Evolutionary conservation across 805 yeast species (phyloP).

Genomic region (Zygoascus bituminiphila): DNA sequence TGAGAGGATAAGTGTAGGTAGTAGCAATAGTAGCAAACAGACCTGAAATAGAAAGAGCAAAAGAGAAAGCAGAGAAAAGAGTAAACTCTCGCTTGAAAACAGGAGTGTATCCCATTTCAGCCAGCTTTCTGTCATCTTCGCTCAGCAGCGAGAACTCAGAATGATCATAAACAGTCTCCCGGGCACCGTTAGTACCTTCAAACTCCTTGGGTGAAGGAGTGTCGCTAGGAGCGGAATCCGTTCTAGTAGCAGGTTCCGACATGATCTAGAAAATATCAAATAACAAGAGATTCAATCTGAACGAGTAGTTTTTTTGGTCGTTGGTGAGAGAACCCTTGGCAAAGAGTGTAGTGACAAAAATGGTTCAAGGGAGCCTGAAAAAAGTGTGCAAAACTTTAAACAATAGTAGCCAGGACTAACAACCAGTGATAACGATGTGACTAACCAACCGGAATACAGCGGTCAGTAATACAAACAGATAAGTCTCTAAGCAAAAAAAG

Average conservation of each 20-base stretch:
- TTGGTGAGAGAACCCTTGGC: too few relatives aligned
- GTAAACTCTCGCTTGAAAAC: constrained; percentile 51
- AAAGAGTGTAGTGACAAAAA: too few relatives aligned
- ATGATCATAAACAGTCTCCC: background rate
- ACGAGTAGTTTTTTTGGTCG: too few relatives aligned
- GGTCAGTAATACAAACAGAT: too few relatives aligned
- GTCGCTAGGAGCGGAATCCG: background rate
- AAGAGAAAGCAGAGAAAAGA: constrained; percentile 54
- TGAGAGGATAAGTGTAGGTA: constrained; percentile 39
- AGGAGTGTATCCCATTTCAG: constrained; percentile 51
- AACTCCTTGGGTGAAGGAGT: background rate
- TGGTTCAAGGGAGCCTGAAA: too few relatives aligned
- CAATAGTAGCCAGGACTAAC: too few relatives aligned
- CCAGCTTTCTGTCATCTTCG: constrained; percentile 21
- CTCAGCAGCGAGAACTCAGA: background rate
- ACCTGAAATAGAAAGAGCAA: constrained; percentile 59
- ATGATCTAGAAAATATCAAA: too few relatives aligned
- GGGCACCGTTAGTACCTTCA: background rate
- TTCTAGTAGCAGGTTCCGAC: background rate
- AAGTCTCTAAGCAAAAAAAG: too few relatives aligned
- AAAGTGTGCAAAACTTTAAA: too few relatives aligned
- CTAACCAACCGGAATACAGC: too few relatives aligned
- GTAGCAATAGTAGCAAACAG: constrained; percentile 55
- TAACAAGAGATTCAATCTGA: too few relatives aligned
- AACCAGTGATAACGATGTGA: too few relatives aligned